phyloP scores from a whole-genome alignment of 2,329 filamentous ascomycete genomes.

The Ceratocystis destructans region DNA sequence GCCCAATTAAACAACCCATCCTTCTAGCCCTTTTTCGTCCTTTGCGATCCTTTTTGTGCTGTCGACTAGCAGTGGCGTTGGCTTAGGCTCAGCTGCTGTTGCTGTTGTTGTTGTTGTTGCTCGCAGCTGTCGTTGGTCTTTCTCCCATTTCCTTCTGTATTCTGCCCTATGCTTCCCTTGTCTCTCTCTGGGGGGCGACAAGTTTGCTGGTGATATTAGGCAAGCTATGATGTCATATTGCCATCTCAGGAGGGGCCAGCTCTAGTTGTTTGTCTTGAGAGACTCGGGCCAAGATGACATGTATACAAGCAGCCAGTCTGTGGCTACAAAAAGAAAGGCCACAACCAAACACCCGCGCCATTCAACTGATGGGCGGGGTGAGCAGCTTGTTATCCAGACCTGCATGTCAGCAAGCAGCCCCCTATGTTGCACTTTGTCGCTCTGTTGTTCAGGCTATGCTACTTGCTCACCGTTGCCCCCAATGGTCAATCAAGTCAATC shows the following conservation, averaged over 20 bases:
- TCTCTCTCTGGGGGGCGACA: neutral
- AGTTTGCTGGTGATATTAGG: neutral
- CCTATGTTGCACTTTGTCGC: neutral
- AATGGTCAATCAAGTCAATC: neutral
- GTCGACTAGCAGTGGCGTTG: neutral
- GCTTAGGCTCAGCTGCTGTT: neutral
- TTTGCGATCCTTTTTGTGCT: neutral
- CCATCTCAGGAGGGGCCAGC: neutral
- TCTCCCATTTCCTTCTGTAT: neutral
- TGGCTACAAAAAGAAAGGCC: neutral
- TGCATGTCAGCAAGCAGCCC: conserved; percentile 3
- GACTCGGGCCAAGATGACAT: neutral
- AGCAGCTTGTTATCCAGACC: neutral
- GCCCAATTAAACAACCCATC: neutral
- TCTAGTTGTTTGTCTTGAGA: neutral
- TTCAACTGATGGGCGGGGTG: neutral
- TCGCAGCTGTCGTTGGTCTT: neutral
- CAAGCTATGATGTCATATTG: neutral
- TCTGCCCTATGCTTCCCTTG: neutral
- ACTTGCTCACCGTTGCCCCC: neutral
- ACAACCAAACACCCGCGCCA: neutral
- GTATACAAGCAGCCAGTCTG: neutral
- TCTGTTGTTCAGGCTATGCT: neutral
- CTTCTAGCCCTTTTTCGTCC: neutral
- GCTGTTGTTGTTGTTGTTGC: neutral